Evolutionary conservation across 208 protist genomes (phyloP).

Genomic region (Entamoeba moshkovskii): DNA sequence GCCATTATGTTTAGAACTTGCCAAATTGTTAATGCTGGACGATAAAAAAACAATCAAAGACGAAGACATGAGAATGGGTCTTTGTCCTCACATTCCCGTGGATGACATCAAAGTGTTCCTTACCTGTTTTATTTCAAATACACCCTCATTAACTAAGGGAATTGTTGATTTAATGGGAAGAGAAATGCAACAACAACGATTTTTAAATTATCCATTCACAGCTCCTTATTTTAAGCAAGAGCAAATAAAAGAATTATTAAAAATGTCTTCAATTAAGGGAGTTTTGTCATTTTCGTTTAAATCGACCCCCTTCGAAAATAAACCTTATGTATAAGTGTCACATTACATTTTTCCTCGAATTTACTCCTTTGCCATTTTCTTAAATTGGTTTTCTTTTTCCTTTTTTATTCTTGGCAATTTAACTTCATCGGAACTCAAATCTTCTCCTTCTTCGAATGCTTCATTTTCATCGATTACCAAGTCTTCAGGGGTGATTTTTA

Average conservation of each 20-base stretch:
- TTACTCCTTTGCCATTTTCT: not conserved
- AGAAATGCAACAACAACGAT: not conserved
- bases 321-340: not conserved
- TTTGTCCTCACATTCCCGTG: not conserved
- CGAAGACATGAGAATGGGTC: not conserved
- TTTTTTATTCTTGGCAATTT: not conserved
- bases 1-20: not conserved
- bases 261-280: not conserved
- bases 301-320: not conserved
- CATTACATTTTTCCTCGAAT: too few relatives aligned
- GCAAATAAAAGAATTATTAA: not conserved
- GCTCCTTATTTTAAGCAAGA: not conserved
- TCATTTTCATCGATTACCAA: too few relatives aligned
- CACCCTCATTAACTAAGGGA: not conserved
- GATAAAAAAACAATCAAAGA: not conserved
- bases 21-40: not conserved
- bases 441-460: not conserved
- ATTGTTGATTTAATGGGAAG: not conserved
- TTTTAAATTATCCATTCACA: not conserved
- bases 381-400: not conserved
- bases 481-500: too few relatives aligned
- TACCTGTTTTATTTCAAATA: not conserved
- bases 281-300: not conserved
- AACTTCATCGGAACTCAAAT: not conserved
- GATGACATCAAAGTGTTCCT: not conserved